Base-by-base conservation (phyloP, 2,329 filamentous ascomycete genomes). In the Exophiala xenobiotica region DNA sequence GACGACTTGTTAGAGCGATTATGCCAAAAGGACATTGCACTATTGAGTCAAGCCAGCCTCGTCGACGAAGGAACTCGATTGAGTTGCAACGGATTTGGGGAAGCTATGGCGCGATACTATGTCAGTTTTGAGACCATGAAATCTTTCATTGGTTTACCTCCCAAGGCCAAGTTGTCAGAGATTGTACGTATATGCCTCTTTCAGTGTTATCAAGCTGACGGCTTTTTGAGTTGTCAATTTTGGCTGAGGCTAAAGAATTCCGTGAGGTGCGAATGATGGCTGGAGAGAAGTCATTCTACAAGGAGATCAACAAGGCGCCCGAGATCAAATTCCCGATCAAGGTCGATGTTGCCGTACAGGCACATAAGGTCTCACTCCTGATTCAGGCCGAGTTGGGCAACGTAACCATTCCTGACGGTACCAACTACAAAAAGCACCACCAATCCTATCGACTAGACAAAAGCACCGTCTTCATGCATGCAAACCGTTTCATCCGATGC, bases 71-170 rank as follows among this genome's bases (percentile, higher is more conserved):
- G 68, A 1, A 66, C 73, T 0, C 68, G 68, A 3, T 76, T 92
- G 41, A 74, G 70, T 20, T 82, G 81, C 38, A 92, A 87, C 0
- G 81, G 85, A 42, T 88, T 86, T 63, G 89, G 89, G 1, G 78
- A 86, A 49, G 85, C 86, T 3, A 95, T 95, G 89, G 87, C 88
- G 37, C 80, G 82, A 41, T 95, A 92, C 65, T 92, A 89, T 71
- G 74, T 93, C 2, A 81, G 81, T 18, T 91, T 91, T 60, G 78
- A 86, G 29, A 93, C 88, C 0, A 95, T 93, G 88, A 85, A 83
- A 60, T 67, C 75, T 1, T 74, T 95, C 11, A 70, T 92, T 37
- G 73, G 73, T 0, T 74, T 93, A 46, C 78, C 80, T n/a, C 67
- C 71, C 1, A 79, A 77, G 33, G 78, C 84, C 0, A 81, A 78